Conservation (phyloP, 2,329 filamentous ascomycete species). For the Didymella sp. region DNA sequence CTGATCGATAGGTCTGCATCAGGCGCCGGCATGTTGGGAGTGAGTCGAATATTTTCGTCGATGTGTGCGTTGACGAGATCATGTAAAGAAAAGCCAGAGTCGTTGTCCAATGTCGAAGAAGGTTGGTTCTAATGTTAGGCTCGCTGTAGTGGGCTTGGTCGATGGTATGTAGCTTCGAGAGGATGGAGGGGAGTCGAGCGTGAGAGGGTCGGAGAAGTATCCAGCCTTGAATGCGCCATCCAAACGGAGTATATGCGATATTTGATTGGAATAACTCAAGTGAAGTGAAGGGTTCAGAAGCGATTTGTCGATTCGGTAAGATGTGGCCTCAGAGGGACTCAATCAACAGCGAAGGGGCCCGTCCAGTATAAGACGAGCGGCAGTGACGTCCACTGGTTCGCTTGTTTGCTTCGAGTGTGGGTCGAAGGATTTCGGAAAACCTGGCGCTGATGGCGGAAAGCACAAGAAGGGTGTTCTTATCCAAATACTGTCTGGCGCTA, state of each 20-base stretch:
- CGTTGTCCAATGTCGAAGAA: neutral
- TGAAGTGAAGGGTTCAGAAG: neutral
- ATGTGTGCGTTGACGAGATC: slow-evolving; percentile 16
- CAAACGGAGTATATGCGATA: slow-evolving; percentile 26
- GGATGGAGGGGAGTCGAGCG: slow-evolving; percentile 19
- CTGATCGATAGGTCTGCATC: slow-evolving; percentile 24
- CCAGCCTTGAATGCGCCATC: slow-evolving; percentile 44
- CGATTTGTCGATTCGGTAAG: neutral
- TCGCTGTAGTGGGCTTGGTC: slow-evolving; percentile 46
- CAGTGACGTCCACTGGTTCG: slow-evolving; percentile 19
- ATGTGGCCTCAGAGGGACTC: neutral
- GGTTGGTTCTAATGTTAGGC: slow-evolving; percentile 30
- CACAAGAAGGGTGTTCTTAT: slow-evolving; percentile 4
- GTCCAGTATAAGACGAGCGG: slow-evolving; percentile 13
- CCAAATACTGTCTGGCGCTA: slow-evolving; percentile 4
- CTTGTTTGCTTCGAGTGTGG: slow-evolving; percentile 19
- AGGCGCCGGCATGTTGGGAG: slow-evolving; percentile 35
- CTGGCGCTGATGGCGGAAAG: slow-evolving; percentile 17
- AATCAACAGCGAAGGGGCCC: slow-evolving; percentile 8
- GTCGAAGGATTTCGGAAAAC: slow-evolving; percentile 20
- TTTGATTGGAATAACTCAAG: neutral
- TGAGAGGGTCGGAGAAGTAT: slow-evolving; percentile 7
- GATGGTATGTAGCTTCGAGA: slow-evolving; percentile 40
- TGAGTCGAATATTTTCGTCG: slow-evolving; percentile 3
- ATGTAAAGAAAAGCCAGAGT: slow-evolving; percentile 1